Evolutionary conservation across 1,284 basidiomycete genomes (phyloP).

Genomic region (Ganoderma resinaceum): DNA sequence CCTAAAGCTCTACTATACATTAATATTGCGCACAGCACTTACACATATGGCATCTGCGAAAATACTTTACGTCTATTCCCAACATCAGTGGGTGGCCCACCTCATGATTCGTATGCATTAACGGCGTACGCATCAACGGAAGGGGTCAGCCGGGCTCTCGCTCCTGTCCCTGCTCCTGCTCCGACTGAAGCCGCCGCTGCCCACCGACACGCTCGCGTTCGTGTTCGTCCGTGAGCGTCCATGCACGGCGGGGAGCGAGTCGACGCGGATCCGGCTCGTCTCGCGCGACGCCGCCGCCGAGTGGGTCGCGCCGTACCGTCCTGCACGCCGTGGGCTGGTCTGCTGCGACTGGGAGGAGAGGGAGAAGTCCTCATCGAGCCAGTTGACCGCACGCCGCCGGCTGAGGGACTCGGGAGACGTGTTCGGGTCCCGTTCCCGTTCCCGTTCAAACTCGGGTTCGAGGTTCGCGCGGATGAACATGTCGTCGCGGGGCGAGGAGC

Average conservation of each 20-base stretch:
- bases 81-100: neutral
- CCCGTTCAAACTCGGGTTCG: conserved; percentile 18
- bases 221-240: neutral
- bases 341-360: conserved; percentile 16
- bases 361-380: conserved; percentile 47
- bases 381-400: conserved; percentile 53
- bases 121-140: neutral
- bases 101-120: neutral
- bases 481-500: conserved; percentile 64
- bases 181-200: neutral
- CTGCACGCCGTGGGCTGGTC: neutral
- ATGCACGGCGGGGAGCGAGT: neutral
- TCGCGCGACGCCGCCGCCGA: conserved; percentile 29
- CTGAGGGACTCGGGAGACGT: conserved; percentile 42
- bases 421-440: conserved; percentile 20
- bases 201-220: neutral
- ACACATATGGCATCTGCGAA: neutral
- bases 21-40: neutral
- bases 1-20: neutral
- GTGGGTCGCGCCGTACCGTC: conserved; percentile 17
- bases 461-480: conserved; percentile 32
- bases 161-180: conserved; percentile 21
- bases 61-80: neutral
- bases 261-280: conserved; percentile 22
- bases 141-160: conserved; percentile 9